Conservation (phyloP, 805 yeast genomes). For the Saccharomycopsis guyanensis region DNA sequence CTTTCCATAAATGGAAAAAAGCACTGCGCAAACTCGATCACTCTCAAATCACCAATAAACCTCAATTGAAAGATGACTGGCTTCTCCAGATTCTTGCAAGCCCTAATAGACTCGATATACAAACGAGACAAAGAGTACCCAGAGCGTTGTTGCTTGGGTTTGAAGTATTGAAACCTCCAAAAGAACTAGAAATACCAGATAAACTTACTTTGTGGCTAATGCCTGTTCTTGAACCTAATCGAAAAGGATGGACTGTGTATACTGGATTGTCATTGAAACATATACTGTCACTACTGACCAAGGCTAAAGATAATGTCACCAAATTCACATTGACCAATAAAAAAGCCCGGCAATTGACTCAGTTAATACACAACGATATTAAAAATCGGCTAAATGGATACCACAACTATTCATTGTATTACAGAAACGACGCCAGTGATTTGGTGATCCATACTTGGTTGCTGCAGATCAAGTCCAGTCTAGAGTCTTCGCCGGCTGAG, state of each 20-base stretch:
- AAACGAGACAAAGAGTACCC: background rate
- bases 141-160: background rate
- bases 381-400: background rate
- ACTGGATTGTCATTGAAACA: too few relatives aligned
- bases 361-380: background rate
- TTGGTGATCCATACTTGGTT: background rate
- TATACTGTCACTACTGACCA: too few relatives aligned
- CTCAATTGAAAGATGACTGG: background rate
- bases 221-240: background rate
- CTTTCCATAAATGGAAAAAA: background rate
- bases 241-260: too few relatives aligned
- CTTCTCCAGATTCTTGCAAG: background rate
- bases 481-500: too few relatives aligned
- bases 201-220: background rate
- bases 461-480: too few relatives aligned
- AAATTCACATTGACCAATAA: background rate
- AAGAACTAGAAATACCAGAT: background rate
- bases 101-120: background rate
- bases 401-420: background rate
- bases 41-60: background rate
- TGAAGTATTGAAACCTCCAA: too few relatives aligned
- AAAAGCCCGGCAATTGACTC: background rate
- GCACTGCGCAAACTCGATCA: background rate
- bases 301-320: background rate
- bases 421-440: background rate